phyloP scores from a whole-genome alignment of 2,329 filamentous ascomycete genomes.

The Claviceps pusilla region DNA sequence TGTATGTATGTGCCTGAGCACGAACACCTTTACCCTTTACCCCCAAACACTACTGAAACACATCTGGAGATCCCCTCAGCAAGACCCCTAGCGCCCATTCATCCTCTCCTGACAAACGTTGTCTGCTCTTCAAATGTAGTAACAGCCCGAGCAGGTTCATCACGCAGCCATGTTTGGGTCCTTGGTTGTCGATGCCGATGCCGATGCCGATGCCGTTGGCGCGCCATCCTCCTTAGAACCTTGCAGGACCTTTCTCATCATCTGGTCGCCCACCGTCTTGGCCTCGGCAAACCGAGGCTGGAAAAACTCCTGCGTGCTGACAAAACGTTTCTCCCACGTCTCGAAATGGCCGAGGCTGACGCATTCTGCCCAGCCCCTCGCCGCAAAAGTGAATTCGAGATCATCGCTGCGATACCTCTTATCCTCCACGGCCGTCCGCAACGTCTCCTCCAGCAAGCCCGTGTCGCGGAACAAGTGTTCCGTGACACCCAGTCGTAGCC shows the following conservation, averaged over 20 bases:
- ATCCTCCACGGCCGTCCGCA: constrained; percentile 77
- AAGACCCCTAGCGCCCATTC: too few relatives aligned
- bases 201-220: background rate
- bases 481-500: constrained; percentile 90
- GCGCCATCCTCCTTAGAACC: constrained; percentile 38
- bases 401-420: constrained; percentile 89
- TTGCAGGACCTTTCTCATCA: constrained; percentile 91
- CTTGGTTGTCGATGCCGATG: too few relatives aligned
- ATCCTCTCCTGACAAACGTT: too few relatives aligned
- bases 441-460: constrained; percentile 65
- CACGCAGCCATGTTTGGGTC: too few relatives aligned
- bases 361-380: constrained; percentile 87
- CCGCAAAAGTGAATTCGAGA: constrained; percentile 93
- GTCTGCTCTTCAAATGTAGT: too few relatives aligned
- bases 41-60: too few relatives aligned
- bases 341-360: constrained; percentile 86
- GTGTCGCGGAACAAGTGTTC: constrained; percentile 86
- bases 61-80: too few relatives aligned
- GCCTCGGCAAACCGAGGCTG: constrained; percentile 79
- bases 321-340: constrained; percentile 80
- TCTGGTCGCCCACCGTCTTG: constrained; percentile 76
- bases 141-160: too few relatives aligned
- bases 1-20: too few relatives aligned
- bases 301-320: constrained; percentile 83
- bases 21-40: too few relatives aligned